Evolutionary conservation across 345 rosid genomes (phyloP), one percentile per base, ranked within the genome.

Genomic region (Xanthoceras sorbifolium): DNA sequence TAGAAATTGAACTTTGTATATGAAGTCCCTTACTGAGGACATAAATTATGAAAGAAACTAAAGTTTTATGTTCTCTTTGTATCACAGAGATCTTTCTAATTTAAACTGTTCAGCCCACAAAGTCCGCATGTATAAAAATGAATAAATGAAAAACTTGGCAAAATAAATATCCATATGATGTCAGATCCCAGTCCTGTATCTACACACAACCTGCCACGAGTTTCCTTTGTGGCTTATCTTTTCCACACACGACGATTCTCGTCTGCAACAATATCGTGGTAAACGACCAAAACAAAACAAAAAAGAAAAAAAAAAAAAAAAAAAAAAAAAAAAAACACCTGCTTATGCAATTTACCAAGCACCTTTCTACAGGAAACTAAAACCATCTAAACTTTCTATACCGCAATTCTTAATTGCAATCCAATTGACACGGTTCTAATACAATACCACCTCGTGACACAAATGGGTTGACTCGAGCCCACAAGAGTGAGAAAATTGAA

Each of bases 391-490:
- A 76, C 28, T 64, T 72, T 67, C 40, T 40, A 29, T 63, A 34
- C 22, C 17, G 3, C 55, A 26, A 6, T 68, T 70, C 57, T 74
- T 60, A 84, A 74, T 88, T 42, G 38, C 93, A 90, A 55, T 86
- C 67, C 86, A 90, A 80, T 17, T 88, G 88, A 42, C 93, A 90
- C 23, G 84, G 74, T 82, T 90, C 90, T 25, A 90, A 77, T 5
- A 87, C 83, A 36, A 82, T 71, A 10, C 84, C 93, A 38, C 80
- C 90, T 78, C 36, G 85, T 0, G 89, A 81, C 34, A 71, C 64
- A 31, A 88, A 90, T 0, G 94, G 90, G 74, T 90, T 87, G 73
- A 90, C 74, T 64, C 90, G 84, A 20, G 87, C 92, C 94, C 94
- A 90, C 23, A 90, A n/a, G 1, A 90, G 92, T 0, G 94, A 78